These are phyloP conservation scores for Eudorina sp. DNA, from an alignment of 139 green algal species.

Conservation along the genomic window DNA sequence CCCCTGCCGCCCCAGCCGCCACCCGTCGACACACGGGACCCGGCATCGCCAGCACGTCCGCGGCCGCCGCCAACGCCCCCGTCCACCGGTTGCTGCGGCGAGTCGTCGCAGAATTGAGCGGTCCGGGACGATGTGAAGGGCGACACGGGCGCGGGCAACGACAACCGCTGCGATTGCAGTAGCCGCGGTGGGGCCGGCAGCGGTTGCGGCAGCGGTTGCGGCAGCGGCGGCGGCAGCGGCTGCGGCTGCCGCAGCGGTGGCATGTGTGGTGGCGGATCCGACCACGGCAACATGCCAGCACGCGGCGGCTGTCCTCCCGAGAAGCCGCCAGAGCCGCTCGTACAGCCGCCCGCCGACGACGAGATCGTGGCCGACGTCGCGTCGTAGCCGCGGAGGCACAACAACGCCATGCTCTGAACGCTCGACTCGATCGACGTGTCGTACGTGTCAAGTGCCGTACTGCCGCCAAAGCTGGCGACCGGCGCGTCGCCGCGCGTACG, in stretches of 20 bases:
- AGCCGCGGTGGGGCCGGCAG: not conserved
- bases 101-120: no score
- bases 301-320: not conserved
- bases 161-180: no score
- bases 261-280: no score
- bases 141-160: no score
- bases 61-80: no score
- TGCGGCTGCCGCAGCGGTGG: not conserved
- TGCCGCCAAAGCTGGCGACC: not conserved
- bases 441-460: not conserved
- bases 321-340: no score
- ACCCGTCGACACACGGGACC: no score
- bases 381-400: not conserved
- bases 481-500: not conserved
- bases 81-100: no score
- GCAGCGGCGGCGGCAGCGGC: not conserved
- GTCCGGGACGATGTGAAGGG: no score
- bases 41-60: no score
- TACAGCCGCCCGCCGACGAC: not conserved
- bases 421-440: constrained; percentile 25
- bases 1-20: no score
- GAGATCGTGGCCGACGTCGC: not conserved
- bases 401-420: not conserved
- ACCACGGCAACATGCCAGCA: no score
- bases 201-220: not conserved